These are phyloP conservation scores for Athelia sp. DNA, from an alignment of 1,284 basidiomycete species.

Conservation along the genomic window DNA sequence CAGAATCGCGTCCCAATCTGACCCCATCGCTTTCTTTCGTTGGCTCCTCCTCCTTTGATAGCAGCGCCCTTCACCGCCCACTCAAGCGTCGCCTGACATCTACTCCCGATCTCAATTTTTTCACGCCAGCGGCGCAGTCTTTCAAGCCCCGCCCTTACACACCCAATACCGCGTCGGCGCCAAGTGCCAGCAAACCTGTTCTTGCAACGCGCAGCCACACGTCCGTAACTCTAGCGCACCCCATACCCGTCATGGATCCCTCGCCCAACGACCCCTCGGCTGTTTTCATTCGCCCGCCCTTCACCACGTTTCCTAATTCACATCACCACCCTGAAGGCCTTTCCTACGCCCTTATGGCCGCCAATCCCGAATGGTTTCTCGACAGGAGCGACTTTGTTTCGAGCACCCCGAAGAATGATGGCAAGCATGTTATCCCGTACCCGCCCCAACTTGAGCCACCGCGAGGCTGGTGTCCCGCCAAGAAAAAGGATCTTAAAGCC, in stretches of 20 bases:
- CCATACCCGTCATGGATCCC: conserved; percentile 60
- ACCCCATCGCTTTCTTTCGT: conserved; percentile 20
- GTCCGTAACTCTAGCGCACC: conserved; percentile 32
- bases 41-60: conserved; percentile 13
- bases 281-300: conserved; percentile 69
- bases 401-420: conserved; percentile 37
- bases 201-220: conserved; percentile 11
- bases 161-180: conserved; percentile 26
- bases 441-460: conserved; percentile 73
- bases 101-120: conserved; percentile 44
- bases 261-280: conserved; percentile 52
- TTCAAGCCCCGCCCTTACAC: conserved; percentile 58
- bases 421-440: conserved; percentile 51
- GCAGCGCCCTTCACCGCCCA: conserved; percentile 21
- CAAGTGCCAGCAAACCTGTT: conserved; percentile 14
- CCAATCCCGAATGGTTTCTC: conserved; percentile 74
- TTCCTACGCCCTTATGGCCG: conserved; percentile 61
- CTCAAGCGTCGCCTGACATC: conserved; percentile 47
- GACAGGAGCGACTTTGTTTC: conserved; percentile 59
- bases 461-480: conserved; percentile 74
- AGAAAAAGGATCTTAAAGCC: conserved; percentile 68
- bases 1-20: conserved; percentile 20
- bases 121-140: conserved; percentile 51
- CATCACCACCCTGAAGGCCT: conserved; percentile 60
- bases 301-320: conserved; percentile 56